phyloP scores from a whole-genome alignment of 345 rosid genomes.

The Ailanthus altissimus region DNA sequence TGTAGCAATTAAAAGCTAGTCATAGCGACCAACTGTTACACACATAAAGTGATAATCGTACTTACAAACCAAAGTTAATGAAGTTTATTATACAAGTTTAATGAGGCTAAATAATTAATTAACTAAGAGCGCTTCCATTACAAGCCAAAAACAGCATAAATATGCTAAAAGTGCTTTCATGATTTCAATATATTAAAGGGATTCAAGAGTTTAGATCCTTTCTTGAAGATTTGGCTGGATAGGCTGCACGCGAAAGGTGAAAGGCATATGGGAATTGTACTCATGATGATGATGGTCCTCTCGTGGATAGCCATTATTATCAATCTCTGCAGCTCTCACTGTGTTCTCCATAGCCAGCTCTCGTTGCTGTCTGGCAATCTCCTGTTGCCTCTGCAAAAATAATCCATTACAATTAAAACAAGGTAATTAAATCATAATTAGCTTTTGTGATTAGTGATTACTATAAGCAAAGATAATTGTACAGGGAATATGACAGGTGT shows the following conservation, averaged over 20 bases:
- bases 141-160: background rate
- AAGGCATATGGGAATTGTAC: slow-evolving; percentile 43
- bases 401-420: background rate
- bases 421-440: slow-evolving; percentile 3
- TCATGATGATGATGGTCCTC: slow-evolving; percentile 27
- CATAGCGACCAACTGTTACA: too few species aligned
- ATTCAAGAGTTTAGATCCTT: slow-evolving; percentile 36
- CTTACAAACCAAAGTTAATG: too few species aligned
- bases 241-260: slow-evolving; percentile 56
- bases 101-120: too few species aligned
- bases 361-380: slow-evolving; percentile 35
- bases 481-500: too few species aligned
- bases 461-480: too few species aligned
- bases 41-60: too few species aligned
- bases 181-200: background rate
- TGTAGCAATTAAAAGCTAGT: too few species aligned
- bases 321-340: slow-evolving; percentile 37
- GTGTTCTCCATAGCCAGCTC: slow-evolving; percentile 51
- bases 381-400: slow-evolving; percentile 48
- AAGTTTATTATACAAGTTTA: too few species aligned
- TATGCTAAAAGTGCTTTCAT: background rate
- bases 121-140: background rate
- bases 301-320: slow-evolving; percentile 16
- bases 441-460: too few species aligned
- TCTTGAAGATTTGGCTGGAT: slow-evolving; percentile 63